Evolutionary conservation across 495 filamentous ascomycete genomes (phyloP).

Genomic region (Geopyxis carbonaria): DNA sequence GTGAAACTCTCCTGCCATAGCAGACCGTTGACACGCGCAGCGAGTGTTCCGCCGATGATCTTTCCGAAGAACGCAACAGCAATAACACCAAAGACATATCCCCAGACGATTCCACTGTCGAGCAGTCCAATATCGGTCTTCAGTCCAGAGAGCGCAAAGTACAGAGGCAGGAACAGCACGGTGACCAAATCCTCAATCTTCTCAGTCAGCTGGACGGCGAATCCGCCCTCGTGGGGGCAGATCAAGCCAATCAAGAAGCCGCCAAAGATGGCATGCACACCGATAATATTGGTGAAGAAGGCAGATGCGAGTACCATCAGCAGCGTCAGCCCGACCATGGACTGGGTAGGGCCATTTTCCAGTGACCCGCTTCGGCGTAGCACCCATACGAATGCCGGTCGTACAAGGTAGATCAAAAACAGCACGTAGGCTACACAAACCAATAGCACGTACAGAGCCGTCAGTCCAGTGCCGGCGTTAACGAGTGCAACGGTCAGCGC

Average conservation of each 20-base stretch:
- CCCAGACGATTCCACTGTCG: conserved; percentile 73
- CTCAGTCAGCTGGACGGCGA: conserved; percentile 85
- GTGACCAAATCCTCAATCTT: conserved; percentile 89
- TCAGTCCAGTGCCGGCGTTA: conserved; percentile 68
- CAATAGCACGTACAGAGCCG: conserved; percentile 75
- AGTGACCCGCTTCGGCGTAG: conserved; percentile 58
- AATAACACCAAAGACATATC: conserved; percentile 74
- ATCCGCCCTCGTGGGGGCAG: conserved; percentile 86
- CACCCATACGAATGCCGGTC: conserved; percentile 60
- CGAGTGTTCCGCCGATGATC: conserved; percentile 66
- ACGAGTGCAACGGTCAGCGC: conserved; percentile 88
- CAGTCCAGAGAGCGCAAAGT: conserved; percentile 85
- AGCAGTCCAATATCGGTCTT: conserved; percentile 79
- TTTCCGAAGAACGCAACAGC: conserved; percentile 73
- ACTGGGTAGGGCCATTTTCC: conserved; percentile 80
- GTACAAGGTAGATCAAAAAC: conserved; percentile 57
- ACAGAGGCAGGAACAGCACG: conserved; percentile 79
- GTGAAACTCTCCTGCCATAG: conserved; percentile 87
- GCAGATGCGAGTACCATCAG: conserved; percentile 62
- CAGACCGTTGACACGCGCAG: conserved; percentile 58
- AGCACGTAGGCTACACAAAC: conserved; percentile 58
- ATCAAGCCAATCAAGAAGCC: conserved; percentile 78
- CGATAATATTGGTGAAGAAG: conserved; percentile 94
- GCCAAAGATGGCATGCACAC: conserved; percentile 81
- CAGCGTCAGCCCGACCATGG: conserved; percentile 66